These are phyloP conservation scores for Backusella liffmaniae DNA, from an alignment of 192 early-diverging fungal genomes.

Conservation along the genomic window DNA sequence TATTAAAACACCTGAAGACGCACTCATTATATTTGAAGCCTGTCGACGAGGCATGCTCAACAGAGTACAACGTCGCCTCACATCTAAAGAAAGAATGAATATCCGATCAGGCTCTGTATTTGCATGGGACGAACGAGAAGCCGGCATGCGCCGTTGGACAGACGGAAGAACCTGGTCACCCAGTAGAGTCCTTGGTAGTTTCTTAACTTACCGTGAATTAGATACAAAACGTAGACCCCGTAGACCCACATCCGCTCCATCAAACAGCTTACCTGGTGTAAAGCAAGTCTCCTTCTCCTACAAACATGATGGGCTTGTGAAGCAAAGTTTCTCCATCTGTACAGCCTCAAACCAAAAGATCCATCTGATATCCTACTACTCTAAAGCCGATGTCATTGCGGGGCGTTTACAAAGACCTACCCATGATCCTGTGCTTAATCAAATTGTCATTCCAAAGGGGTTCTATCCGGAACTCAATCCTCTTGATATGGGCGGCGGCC, in stretches of 20 bases:
- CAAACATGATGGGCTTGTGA: constrained; percentile 80
- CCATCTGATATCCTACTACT: constrained; percentile 89
- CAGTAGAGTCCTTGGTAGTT: constrained; percentile 81
- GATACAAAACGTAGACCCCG: constrained; percentile 60
- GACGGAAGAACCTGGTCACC: constrained; percentile 91
- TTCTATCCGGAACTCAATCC: constrained; percentile 80
- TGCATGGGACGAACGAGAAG: constrained; percentile 88
- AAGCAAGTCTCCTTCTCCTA: constrained; percentile 39
- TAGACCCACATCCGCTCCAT: neutral
- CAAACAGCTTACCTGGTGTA: neutral
- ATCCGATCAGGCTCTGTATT: constrained; percentile 86
- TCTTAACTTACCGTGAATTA: constrained; percentile 86
- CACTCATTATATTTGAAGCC: constrained; percentile 85
- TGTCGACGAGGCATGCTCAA: constrained; percentile 74
- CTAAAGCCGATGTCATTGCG: constrained; percentile 68
- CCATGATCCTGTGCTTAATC: constrained; percentile 58
- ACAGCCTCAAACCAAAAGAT: constrained; percentile 76
- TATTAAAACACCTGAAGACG: constrained; percentile 84
- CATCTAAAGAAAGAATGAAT: constrained; percentile 74
- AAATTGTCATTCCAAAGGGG: constrained; percentile 71
- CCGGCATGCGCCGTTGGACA: constrained; percentile 91
- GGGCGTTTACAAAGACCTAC: constrained; percentile 67
- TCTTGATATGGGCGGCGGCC: constrained; percentile 26
- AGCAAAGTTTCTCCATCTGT: constrained; percentile 85
- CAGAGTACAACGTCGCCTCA: constrained; percentile 75